Evolutionary conservation across 2,329 filamentous ascomycete species (phyloP), one percentile per base, ranked within the genome.

Genomic region (Coniochaeta ligniaria): DNA sequence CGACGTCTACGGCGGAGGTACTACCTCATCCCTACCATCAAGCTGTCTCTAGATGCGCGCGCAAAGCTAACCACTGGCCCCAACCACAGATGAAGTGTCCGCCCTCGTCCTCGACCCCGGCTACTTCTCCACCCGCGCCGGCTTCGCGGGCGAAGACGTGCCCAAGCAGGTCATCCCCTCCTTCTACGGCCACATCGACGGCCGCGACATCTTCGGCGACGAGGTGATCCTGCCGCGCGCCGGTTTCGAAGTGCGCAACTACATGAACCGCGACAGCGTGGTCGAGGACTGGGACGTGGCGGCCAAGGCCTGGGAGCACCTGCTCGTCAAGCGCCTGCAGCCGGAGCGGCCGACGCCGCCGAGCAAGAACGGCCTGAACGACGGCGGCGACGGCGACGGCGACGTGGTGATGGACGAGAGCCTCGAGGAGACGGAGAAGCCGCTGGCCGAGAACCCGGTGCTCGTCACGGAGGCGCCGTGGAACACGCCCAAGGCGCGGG

Each of bases 271-370:
- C 68, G 93, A 97, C 69, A 92, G 91, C 70, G 84, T 93, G 58
- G 95, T 99, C 56, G 91, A 97, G 74, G 93, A 99, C 74, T 99
- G 95, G 95, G 95, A 99, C 66, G 87, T 88, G 57, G 94, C 93
- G 31, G 84, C 90, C 62, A 89, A 89, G 73, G 78, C 98, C 60
- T 99, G 94, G 93, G 93, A 98, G 74, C 89, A 96, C 75, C 87
- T 92, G 69, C 90, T 99, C 64, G 90, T 93, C 62, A 92, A 91
- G 67, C 87, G 92, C 64, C 82, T 99, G 66, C 96, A 95, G 58
- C 91, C 91, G 61, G 81, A 87, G 60, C 87, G 86, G 67, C 85
- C 86, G 54, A 86, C 85, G 8, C 83, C 87, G 54, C 86, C 91
- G 1, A 79, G 84, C 22, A 88, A 87, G 71, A 95, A 96, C 71